Percentiles rank a stretch among this genome's conserved stretches.
These are phyloP conservation scores for Zelopaecilomyces penicillatus DNA, from an alignment of 2,329 filamentous ascomycete genomes.

Conservation along the genomic window DNA sequence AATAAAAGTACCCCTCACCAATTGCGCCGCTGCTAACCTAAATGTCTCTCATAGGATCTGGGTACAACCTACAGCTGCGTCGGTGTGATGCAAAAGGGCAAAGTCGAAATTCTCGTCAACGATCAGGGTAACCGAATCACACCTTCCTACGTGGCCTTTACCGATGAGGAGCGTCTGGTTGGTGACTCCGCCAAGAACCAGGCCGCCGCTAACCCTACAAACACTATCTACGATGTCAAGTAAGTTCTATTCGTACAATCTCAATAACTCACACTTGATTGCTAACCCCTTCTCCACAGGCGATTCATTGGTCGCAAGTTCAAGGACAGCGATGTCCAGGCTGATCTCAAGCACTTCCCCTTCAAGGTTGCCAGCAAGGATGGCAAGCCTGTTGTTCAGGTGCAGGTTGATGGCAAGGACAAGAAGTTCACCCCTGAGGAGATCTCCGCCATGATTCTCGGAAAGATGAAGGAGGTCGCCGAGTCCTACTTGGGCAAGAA, in stretches of 20 bases:
- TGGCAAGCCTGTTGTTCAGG: slow-evolving; percentile 79
- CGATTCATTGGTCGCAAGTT: slow-evolving; percentile 81
- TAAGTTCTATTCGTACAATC: slow-evolving; percentile 39
- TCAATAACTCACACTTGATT: background rate
- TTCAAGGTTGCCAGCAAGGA: slow-evolving; percentile 88
- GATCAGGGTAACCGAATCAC: slow-evolving; percentile 96
- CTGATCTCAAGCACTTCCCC: slow-evolving; percentile 96
- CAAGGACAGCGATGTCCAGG: slow-evolving; percentile 77
- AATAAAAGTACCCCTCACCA: background rate
- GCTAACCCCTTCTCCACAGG: slow-evolving; percentile 34
- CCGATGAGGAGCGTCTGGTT: slow-evolving; percentile 91
- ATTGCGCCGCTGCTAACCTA: background rate
- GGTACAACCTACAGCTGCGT: slow-evolving; percentile 87
- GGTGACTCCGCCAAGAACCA: slow-evolving; percentile 98
- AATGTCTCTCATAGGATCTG: slow-evolving; percentile 48
- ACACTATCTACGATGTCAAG: slow-evolving; percentile 79
- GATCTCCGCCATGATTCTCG: slow-evolving; percentile 70
- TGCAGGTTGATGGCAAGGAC: slow-evolving; percentile 54
- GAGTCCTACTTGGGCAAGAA: slow-evolving; percentile 75
- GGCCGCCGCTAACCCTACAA: slow-evolving; percentile 68
- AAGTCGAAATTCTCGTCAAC: slow-evolving; percentile 92
- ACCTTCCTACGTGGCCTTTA: slow-evolving; percentile 92
- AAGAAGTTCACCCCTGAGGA: slow-evolving; percentile 76
- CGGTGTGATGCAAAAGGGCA: slow-evolving; percentile 92
- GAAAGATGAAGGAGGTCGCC: slow-evolving; percentile 79